These are phyloP conservation scores for Phyllosticta capitalensis DNA, from an alignment of 2,329 filamentous ascomycete species.

Conservation along the genomic window DNA sequence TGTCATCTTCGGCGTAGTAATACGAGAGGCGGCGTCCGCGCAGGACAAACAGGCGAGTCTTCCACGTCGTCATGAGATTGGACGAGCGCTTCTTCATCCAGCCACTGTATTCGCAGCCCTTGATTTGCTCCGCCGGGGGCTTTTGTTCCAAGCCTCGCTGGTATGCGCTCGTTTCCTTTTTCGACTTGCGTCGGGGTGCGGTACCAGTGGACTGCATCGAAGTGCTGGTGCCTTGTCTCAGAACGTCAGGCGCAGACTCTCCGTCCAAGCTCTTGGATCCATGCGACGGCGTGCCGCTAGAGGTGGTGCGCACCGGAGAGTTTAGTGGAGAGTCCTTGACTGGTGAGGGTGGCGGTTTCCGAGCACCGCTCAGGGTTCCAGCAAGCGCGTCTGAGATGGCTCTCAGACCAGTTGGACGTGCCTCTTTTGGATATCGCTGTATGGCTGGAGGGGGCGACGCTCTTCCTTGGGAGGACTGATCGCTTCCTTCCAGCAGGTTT, in stretches of 20 bases:
- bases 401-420: conserved; percentile 59
- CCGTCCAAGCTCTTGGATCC: conserved; percentile 69
- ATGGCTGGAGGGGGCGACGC: conserved; percentile 35
- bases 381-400: conserved; percentile 70
- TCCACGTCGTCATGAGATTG: conserved; percentile 95
- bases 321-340: conserved; percentile 44
- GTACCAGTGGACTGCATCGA: conserved; percentile 31
- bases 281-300: conserved; percentile 50
- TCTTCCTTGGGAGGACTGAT: conserved; percentile 35
- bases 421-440: conserved; percentile 23
- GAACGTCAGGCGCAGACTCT: conserved; percentile 31
- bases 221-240: conserved; percentile 26
- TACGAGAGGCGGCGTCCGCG: conserved; percentile 87
- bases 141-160: conserved; percentile 76
- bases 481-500: conserved; percentile 36
- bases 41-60: conserved; percentile 88
- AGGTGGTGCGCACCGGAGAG: conserved; percentile 68
- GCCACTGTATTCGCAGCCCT: conserved; percentile 81
- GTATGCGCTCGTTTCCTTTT: conserved; percentile 94
- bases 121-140: conserved; percentile 71
- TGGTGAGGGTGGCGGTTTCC: conserved; percentile 29
- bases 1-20: conserved; percentile 90
- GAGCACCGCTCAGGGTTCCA: conserved; percentile 32
- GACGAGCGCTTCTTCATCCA: conserved; percentile 99
- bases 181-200: conserved; percentile 49